Percentiles rank a stretch among this genome's conserved stretches.
Conservation (phyloP, 352 stramenopile genomes). For the Phytophthora idaei region DNA sequence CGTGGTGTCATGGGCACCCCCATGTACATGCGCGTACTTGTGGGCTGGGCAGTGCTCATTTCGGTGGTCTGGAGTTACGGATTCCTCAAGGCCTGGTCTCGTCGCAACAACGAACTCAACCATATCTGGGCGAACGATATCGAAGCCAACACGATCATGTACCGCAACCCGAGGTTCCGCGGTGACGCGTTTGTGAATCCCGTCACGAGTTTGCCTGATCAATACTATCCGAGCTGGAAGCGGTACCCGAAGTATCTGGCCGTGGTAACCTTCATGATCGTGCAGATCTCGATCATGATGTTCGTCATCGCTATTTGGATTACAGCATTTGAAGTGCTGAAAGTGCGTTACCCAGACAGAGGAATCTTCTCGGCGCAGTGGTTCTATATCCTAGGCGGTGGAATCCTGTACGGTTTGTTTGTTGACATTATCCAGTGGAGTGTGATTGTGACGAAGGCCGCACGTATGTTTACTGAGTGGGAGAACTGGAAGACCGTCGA, state of each 20-base stretch:
- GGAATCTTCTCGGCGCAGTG: slow-evolving; percentile 79
- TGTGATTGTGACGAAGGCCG: slow-evolving; percentile 74
- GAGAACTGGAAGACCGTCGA: slow-evolving; percentile 89
- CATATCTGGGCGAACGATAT: slow-evolving; percentile 74
- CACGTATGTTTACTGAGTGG: slow-evolving; percentile 78
- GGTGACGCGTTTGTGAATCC: slow-evolving; percentile 66
- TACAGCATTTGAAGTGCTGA: slow-evolving; percentile 76
- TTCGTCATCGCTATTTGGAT: slow-evolving; percentile 85
- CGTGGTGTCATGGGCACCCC: slow-evolving; percentile 62
- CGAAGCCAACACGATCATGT: slow-evolving; percentile 70
- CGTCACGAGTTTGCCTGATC: slow-evolving; percentile 61
- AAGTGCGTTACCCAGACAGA: slow-evolving; percentile 70
- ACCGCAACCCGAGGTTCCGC: slow-evolving; percentile 74
- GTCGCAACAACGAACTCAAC: slow-evolving; percentile 78
- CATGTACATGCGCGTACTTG: slow-evolving; percentile 85
- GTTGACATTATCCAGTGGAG: slow-evolving; percentile 87
- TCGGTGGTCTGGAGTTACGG: slow-evolving; percentile 86
- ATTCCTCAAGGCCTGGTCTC: slow-evolving; percentile 80
- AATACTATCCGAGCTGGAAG: slow-evolving; percentile 80
- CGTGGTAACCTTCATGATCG: slow-evolving; percentile 67
- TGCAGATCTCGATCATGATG: slow-evolving; percentile 89
- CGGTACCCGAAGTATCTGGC: slow-evolving; percentile 76
- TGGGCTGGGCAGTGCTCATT: slow-evolving; percentile 73
- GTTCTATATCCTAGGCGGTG: slow-evolving; percentile 80
- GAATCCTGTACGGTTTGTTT: slow-evolving; percentile 81